Evolutionary conservation across 164 flowering plant genomes (phyloP).

Genomic region (Dillenia turbinata): DNA sequence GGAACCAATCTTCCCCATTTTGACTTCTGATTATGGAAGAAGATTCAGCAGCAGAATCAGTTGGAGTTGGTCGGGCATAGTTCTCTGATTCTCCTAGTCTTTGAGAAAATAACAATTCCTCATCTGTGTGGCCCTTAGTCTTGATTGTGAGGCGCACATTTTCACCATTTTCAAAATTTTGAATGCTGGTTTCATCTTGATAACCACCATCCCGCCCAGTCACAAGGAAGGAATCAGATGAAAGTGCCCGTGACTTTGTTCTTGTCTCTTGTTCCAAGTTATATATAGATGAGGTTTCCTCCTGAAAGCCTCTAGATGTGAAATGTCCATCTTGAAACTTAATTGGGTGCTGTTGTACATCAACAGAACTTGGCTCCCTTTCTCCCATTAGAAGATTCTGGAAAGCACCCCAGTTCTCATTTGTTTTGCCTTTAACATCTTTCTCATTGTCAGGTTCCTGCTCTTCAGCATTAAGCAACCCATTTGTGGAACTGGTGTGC

Average conservation of each 20-base stretch:
- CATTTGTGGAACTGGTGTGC: conserved; percentile 13
- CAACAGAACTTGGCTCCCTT: conserved; percentile 26
- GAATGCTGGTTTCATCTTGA: conserved; percentile 23
- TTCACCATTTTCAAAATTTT: conserved; percentile 35
- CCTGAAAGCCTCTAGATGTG: conserved; percentile 17
- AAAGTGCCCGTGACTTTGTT: conserved; percentile 24
- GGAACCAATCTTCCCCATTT: conserved; percentile 60
- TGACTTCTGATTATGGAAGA: conserved; percentile 34
- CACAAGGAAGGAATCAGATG: conserved; percentile 53
- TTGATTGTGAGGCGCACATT: conserved; percentile 23
- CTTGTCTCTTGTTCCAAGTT: conserved; percentile 28
- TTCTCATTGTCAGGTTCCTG: conserved; percentile 16
- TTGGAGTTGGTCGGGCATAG: conserved; percentile 9
- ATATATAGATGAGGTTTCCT: conserved; percentile 17
- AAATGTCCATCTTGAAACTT: conserved; percentile 32
- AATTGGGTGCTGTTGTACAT: conserved; percentile 11
- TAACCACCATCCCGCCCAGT: conserved; percentile 22
- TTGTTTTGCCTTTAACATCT: conserved; percentile 24
- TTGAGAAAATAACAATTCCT: conserved; percentile 44
- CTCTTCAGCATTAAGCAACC: conserved; percentile 21
- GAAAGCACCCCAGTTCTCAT: conserved; percentile 67
- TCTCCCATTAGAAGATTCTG: conserved; percentile 71
- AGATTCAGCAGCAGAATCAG: conserved; percentile 33
- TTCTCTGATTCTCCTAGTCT: conserved; percentile 25
- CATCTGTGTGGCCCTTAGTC: conserved; percentile 31